Percentiles rank a stretch among this genome's conserved stretches.
Conservation (phyloP, 306 rosid genomes). For the Gastrolobium villosum region DNA sequence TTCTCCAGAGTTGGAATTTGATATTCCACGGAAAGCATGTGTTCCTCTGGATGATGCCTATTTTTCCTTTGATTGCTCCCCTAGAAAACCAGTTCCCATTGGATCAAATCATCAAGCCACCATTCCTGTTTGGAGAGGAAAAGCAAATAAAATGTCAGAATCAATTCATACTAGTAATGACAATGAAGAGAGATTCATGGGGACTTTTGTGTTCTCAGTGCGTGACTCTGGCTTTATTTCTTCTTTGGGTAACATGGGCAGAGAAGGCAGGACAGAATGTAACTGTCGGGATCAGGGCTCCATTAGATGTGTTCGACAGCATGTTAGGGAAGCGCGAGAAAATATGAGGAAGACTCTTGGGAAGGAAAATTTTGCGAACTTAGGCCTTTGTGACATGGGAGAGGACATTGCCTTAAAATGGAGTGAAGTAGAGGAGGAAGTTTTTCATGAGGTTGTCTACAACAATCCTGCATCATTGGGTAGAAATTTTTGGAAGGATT, state of each 20-base stretch:
- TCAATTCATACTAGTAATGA: slow-evolving; percentile 27
- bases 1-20: slow-evolving; percentile 51
- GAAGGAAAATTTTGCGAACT: slow-evolving; percentile 53
- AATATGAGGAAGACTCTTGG: slow-evolving; percentile 57
- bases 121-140: slow-evolving; percentile 59
- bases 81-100: slow-evolving; percentile 59
- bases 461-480: slow-evolving; percentile 59
- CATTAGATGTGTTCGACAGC: slow-evolving; percentile 61
- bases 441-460: slow-evolving; percentile 62
- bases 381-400: slow-evolving; percentile 71
- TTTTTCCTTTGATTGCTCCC: slow-evolving; percentile 46
- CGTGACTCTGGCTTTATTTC: slow-evolving; percentile 40
- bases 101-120: slow-evolving; percentile 67
- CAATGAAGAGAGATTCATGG: slow-evolving; percentile 57
- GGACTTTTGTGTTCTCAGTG: slow-evolving; percentile 55
- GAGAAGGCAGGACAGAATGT: slow-evolving; percentile 54
- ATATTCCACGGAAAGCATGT: slow-evolving; percentile 48
- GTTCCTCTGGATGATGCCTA: slow-evolving; percentile 51
- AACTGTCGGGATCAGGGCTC: slow-evolving; percentile 55
- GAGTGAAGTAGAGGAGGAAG: slow-evolving; percentile 65
- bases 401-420: slow-evolving; percentile 59
- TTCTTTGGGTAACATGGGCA: slow-evolving; percentile 20
- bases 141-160: slow-evolving; percentile 1
- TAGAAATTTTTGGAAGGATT: slow-evolving; percentile 67
- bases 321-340: slow-evolving; percentile 58